These are phyloP conservation scores for Hypoxylon sp. DNA, from an alignment of 2,329 filamentous ascomycete species.

Conservation along the genomic window DNA sequence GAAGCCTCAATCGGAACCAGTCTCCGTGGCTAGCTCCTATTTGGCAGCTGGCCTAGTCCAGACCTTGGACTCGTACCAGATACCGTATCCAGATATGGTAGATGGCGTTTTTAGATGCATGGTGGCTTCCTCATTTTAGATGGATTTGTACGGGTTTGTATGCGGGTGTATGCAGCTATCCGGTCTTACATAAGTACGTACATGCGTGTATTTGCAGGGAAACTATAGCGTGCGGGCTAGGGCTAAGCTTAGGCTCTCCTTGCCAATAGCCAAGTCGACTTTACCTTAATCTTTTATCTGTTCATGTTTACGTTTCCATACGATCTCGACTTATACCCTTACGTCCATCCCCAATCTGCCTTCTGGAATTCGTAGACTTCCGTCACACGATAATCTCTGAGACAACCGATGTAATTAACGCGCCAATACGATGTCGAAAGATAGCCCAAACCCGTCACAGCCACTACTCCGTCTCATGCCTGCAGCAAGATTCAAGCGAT, in stretches of 20 bases:
- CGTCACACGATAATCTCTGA: conserved; percentile 25
- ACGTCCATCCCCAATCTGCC: neutral
- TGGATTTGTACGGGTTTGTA: neutral
- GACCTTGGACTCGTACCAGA: neutral
- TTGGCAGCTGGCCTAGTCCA: conserved; percentile 14
- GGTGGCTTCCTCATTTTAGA: conserved; percentile 30
- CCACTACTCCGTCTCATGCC: conserved; percentile 30
- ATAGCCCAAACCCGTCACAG: conserved; percentile 39
- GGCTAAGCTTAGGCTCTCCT: conserved; percentile 10
- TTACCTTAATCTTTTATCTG: conserved; percentile 12
- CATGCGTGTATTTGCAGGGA: neutral
- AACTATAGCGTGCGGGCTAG: neutral
- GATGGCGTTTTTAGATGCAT: conserved; percentile 20
- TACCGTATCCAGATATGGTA: conserved; percentile 31
- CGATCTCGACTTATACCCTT: conserved; percentile 13
- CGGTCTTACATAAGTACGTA: conserved; percentile 11
- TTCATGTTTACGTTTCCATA: conserved; percentile 5
- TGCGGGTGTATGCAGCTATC: conserved; percentile 25
- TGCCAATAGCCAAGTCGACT: conserved; percentile 1
- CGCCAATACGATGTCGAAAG: conserved; percentile 33
- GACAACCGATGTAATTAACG: conserved; percentile 17
- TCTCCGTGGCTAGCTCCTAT: conserved; percentile 35
- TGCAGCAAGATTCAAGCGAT: conserved; percentile 12
- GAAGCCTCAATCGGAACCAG: conserved; percentile 36
- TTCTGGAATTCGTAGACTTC: conserved; percentile 27